Conservation (phyloP, 75 land plant genomes). For the Sequoiadendron giganteum region DNA sequence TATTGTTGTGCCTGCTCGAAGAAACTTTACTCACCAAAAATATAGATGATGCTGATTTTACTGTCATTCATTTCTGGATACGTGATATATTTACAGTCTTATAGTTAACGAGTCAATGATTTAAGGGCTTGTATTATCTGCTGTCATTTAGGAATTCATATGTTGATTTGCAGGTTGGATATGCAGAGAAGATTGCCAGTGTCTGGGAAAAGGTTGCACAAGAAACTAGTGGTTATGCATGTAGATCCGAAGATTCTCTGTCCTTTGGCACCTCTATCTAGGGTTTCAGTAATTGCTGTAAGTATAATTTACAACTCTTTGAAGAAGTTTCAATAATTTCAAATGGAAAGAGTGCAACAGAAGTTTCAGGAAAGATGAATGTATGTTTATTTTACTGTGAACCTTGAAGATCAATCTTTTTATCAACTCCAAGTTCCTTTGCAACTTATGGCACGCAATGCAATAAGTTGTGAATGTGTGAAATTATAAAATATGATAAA, state of each 20-base stretch:
- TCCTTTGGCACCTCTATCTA: constrained; percentile 4
- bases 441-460: background rate
- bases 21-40: background rate
- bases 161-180: constrained; percentile 54
- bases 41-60: background rate
- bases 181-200: constrained; percentile 73
- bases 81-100: background rate
- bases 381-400: background rate
- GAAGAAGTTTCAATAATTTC: background rate
- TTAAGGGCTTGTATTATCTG: background rate
- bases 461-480: background rate
- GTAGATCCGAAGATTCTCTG: constrained; percentile 12
- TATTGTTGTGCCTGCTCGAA: background rate
- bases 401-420: background rate
- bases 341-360: background rate
- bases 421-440: background rate
- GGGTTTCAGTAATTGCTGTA: background rate
- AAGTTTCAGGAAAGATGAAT: background rate
- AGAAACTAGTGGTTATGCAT: constrained; percentile 52
- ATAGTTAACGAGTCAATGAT: background rate
- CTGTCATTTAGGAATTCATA: background rate
- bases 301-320: background rate
- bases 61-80: background rate
- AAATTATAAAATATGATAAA: background rate
- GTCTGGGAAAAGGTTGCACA: constrained; percentile 71